Evolutionary conservation across 768 basidiomycete genomes (phyloP), one percentile per base, ranked within the genome.

Genomic region (Termitomyces bulborhizus): DNA sequence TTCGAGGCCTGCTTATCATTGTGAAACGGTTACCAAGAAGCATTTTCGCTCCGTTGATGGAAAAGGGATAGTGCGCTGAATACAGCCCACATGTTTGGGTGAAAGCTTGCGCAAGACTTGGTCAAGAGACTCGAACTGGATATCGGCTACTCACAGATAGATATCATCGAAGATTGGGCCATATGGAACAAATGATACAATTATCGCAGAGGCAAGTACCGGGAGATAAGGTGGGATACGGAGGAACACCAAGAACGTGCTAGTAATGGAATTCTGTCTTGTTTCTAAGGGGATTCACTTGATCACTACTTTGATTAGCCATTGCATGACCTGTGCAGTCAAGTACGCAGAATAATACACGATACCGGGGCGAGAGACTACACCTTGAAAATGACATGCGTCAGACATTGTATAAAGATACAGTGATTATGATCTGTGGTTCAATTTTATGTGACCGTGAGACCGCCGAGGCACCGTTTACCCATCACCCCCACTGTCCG

Each of bases 81-180:
- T 32, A 32, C 21, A 18, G 3, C 34, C 50, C 54, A 51, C 43
- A 56, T 53, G 54, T 41, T 56, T 46, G 7, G 3, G 18, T 53
- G 32, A 16, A 45, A 43, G 32, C 26, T 44, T 7, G 27, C 16
- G 39, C n/a, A 5, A 49, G 42, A 15, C 9, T n/a, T 40, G 9
- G 26, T 50, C 48, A 50, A 40, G 6, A 8, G 32, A 31, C 32
- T 42, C 5, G 16, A 46, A 51, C 24, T 34, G 46, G 51, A 53
- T 32, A 52, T 46, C 34, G 40, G 45, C 32, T 24, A 49, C 26
- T 24, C 58, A 49, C 51, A 41, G 29, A 53, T 46, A 36, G 37
- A 36, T 32, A 46, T 15, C 21, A 47, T 57, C 31, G 45, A 53
- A 41, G 41, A 36, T 29, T 9, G 27, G 27, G 24, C 49, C 57